Evolutionary conservation across 345 rosid species (phyloP), one percentile per base, ranked within the genome.

Genomic region (Hirschfeldia incana): DNA sequence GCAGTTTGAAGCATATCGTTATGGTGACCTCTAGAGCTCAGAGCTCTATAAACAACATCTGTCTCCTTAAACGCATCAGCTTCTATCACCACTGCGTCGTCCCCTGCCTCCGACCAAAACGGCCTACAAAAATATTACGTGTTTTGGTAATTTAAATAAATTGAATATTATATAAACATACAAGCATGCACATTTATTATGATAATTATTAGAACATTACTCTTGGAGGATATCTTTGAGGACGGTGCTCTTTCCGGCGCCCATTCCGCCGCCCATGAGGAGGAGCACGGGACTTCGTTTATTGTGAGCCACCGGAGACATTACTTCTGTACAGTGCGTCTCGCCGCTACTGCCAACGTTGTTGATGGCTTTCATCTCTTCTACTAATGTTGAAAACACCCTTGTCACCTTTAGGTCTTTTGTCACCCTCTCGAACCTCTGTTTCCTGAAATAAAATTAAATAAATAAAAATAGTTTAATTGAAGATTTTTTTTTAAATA

Each of bases 201-300:
- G 39, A 36, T 36, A 7, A 6, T 86, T 42, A 12, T 62, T n/a
- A 51, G 34, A 62, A 12, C 0, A 30, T 65, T 87, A 94, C 98
- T 90, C 97, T 84, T 87, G 86, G 77, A 87, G 85, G 44, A 95
- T 88, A 62, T 89, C 88, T 84, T 93, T 90, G 77, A 95, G 98
- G 77, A 90, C 96, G 17, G 98, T 95, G 85, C 98, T 95, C 72
- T 93, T 95, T 63, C 99, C 99, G 4, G 96, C 98, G 0, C 99
- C 99, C 97, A 93, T 93, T 7, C 99, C 99, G 1, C 99, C 99
- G 8, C 99, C 99, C 99, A 95, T 91, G 65, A 95, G 83, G 63
- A 95, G 86, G 65, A 95, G 90, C 37, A 95, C 96, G 5, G 99
- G 98, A 68, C 99, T 91, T 0, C 99, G 83, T 76, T 89, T 78